Conservation (phyloP, 306 rosid species). For the Lotus japonicus region DNA sequence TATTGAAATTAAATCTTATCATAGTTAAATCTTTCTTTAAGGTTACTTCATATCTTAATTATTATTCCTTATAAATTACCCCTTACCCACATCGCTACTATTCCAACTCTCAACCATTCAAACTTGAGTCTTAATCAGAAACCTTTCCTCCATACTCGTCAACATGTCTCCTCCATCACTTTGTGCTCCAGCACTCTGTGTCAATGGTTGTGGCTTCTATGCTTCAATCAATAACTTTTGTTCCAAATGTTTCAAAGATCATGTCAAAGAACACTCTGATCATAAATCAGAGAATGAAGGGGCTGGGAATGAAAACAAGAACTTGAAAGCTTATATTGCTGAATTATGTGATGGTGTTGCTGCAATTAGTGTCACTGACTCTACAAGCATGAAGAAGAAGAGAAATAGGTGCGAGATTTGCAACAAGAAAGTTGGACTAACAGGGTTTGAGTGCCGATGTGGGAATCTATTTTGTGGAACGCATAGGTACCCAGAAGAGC, state of each 20-base stretch:
- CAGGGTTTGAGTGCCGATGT: conserved; percentile 27
- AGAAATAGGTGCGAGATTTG: conserved; percentile 27
- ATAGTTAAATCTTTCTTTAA: too few relatives aligned
- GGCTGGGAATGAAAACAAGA: too few relatives aligned
- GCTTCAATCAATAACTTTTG: conserved; percentile 26
- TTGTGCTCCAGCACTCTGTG: conserved; percentile 30
- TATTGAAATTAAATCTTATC: too few relatives aligned
- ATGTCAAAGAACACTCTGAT: not conserved
- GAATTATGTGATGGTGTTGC: not conserved
- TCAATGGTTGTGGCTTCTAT: conserved; percentile 40
- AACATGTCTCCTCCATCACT: too few relatives aligned
- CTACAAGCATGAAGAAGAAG: not conserved
- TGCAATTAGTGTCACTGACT: not conserved
- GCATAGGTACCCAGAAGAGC: conserved; percentile 25
- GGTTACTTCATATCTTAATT: too few relatives aligned
- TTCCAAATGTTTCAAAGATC: conserved; percentile 14
- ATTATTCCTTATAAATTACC: too few relatives aligned
- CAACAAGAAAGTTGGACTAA: conserved; percentile 26
- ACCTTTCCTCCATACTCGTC: too few relatives aligned
- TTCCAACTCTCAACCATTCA: too few relatives aligned
- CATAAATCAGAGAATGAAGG: not conserved
- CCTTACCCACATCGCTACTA: too few relatives aligned
- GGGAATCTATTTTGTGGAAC: conserved; percentile 26
- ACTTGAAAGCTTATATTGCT: too few relatives aligned
- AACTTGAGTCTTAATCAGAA: too few relatives aligned